phyloP scores from a whole-genome alignment of 768 basidiomycete species.

The Boletus rufocinnamomeus region DNA sequence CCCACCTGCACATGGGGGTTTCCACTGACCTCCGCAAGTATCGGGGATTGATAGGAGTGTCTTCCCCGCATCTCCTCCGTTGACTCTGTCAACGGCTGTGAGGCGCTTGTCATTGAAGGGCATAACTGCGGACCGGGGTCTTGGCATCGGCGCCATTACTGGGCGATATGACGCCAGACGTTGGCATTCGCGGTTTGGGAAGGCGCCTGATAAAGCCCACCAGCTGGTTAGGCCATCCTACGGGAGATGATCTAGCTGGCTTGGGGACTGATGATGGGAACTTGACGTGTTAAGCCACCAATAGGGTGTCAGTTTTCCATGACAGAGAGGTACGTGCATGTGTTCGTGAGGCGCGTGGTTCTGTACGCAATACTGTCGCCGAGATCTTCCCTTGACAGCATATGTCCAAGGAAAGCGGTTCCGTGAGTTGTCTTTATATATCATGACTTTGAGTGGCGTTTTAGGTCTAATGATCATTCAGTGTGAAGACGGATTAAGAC shows the following conservation, averaged over 20 bases:
- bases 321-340: not conserved
- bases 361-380: not conserved
- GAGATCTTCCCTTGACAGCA: not conserved
- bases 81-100: not conserved
- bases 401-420: not conserved
- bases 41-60: not conserved
- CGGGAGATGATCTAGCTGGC: not conserved
- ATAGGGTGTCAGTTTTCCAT: not conserved
- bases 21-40: not conserved
- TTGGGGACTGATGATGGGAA: not conserved
- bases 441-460: not conserved
- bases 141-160: not conserved
- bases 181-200: slow-evolving; percentile 2
- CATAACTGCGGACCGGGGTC: not conserved
- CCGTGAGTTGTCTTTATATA: not conserved
- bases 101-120: not conserved
- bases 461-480: not conserved
- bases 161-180: not conserved
- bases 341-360: not conserved
- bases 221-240: not conserved
- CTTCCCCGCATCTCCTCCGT: not conserved
- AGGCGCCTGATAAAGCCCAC: not conserved
- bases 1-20: not conserved
- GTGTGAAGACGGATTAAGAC: not conserved
- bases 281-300: not conserved